Conservation (phyloP, 1,139 yeast genomes). For the Taiozyma sp. region DNA sequence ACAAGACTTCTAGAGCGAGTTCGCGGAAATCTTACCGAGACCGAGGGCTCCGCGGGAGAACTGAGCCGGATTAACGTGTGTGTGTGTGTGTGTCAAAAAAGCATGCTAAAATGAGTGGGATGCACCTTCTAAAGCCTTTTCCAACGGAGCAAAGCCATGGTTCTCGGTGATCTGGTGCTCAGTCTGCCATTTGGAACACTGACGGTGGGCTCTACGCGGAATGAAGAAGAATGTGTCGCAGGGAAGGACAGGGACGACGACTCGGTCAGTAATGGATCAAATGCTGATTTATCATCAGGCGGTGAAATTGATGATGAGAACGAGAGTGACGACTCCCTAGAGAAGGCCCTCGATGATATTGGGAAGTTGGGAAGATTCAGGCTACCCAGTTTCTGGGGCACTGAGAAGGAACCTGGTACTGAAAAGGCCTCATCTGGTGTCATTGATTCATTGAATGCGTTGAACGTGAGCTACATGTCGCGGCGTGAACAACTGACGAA, state of each 20-base stretch:
- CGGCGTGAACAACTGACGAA: slow-evolving; percentile 39
- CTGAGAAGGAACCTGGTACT: neutral
- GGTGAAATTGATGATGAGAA: slow-evolving; percentile 7
- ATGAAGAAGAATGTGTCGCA: neutral
- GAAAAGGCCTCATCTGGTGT: neutral
- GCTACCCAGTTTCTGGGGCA: slow-evolving; percentile 17
- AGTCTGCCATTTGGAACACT: neutral
- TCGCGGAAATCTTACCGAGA: neutral
- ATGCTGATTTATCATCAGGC: neutral
- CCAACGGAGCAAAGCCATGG: neutral
- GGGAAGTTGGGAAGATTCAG: slow-evolving; percentile 13
- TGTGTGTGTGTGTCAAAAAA: slow-evolving; percentile 30
- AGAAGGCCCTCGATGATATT: slow-evolving; percentile 15
- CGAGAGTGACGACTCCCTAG: slow-evolving; percentile 14
- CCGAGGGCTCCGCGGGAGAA: too few relatives aligned
- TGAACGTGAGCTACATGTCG: slow-evolving; percentile 7
- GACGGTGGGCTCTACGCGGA: neutral
- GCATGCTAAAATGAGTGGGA: too few relatives aligned
- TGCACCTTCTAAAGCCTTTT: too few relatives aligned
- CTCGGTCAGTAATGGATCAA: neutral
- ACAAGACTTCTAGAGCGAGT: neutral
- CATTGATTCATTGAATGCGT: slow-evolving; percentile 18
- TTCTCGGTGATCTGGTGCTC: slow-evolving; percentile 2
- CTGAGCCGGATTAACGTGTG: too few relatives aligned
- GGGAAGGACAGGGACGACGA: neutral